Evolutionary conservation across 192 early-diverging fungal genomes (phyloP).

Genomic region (Cetraspora pellucida): DNA sequence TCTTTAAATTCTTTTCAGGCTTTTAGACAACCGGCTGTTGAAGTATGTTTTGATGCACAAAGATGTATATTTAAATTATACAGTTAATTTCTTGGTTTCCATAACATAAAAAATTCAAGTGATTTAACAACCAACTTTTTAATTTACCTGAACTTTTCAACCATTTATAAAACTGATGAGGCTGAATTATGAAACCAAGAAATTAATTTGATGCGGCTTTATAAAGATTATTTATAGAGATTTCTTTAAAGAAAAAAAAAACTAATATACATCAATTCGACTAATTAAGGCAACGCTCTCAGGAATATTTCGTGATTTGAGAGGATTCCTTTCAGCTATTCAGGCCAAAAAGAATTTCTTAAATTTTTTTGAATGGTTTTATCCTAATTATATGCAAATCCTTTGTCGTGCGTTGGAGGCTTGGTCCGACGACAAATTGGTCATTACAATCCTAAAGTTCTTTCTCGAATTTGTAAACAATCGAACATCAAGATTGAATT

Average conservation of each 20-base stretch:
- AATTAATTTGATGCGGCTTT: too few species aligned
- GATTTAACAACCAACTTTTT: too few species aligned
- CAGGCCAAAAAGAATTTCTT: constrained; percentile 59
- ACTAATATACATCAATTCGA: too few species aligned
- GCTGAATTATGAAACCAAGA: too few species aligned
- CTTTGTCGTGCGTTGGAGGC: constrained; percentile 69
- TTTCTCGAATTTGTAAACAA: constrained; percentile 82
- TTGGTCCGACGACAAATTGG: constrained; percentile 63
- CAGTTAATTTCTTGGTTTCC: too few species aligned
- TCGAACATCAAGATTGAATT: constrained; percentile 73
- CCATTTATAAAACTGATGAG: too few species aligned
- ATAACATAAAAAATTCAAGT: too few species aligned
- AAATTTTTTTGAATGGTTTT: constrained; percentile 88
- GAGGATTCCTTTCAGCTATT: constrained; percentile 74
- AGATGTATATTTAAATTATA: too few species aligned
- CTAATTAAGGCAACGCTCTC: constrained; percentile 47
- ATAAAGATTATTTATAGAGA: background rate
- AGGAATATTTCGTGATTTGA: constrained; percentile 73
- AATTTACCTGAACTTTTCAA: too few species aligned
- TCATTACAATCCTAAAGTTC: constrained; percentile 76
- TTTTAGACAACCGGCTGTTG: constrained; percentile 55
- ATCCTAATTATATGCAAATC: constrained; percentile 66
- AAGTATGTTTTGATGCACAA: constrained; percentile 33
- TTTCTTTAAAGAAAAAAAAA: background rate
- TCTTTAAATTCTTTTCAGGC: constrained; percentile 54